Conservation (phyloP, 257 asterid genomes). For the Solanum appendiculatum region DNA sequence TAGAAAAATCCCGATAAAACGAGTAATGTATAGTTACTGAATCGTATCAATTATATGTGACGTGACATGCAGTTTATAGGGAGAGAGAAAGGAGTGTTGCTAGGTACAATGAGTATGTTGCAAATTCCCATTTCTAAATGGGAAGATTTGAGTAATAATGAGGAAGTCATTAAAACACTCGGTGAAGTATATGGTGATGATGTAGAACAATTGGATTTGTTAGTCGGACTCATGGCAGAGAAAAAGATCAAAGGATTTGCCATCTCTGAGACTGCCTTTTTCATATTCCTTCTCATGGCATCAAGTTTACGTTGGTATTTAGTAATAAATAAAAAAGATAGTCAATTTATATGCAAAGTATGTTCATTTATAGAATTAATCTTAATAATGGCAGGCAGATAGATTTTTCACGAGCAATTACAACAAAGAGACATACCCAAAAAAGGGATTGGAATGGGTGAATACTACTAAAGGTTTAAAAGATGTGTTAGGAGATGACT, state of each 20-base stretch:
- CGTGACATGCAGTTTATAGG: slow-evolving; percentile 46
- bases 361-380: not conserved
- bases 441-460: slow-evolving; percentile 56
- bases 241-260: slow-evolving; percentile 58
- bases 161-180: slow-evolving; percentile 30
- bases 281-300: slow-evolving; percentile 57
- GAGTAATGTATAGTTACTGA: no score
- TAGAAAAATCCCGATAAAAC: no score
- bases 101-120: slow-evolving; percentile 45
- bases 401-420: slow-evolving; percentile 44
- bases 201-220: slow-evolving; percentile 45
- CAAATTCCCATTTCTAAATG: slow-evolving; percentile 56
- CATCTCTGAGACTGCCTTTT: slow-evolving; percentile 52
- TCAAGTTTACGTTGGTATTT: slow-evolving; percentile 1
- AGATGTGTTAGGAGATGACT: slow-evolving; percentile 52
- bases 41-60: not conserved
- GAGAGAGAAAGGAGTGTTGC: slow-evolving; percentile 59
- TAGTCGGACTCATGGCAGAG: slow-evolving; percentile 56
- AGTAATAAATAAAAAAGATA: no score
- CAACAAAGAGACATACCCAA: slow-evolving; percentile 48
- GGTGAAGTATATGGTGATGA: slow-evolving; percentile 35
- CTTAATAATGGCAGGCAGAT: slow-evolving; percentile 21
- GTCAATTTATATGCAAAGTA: not conserved
- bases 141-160: slow-evolving; percentile 47
- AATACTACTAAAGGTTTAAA: slow-evolving; percentile 46